These are phyloP conservation scores for Melanomma pulvis-pyrius DNA, from an alignment of 495 filamentous ascomycete species.

Conservation along the genomic window DNA sequence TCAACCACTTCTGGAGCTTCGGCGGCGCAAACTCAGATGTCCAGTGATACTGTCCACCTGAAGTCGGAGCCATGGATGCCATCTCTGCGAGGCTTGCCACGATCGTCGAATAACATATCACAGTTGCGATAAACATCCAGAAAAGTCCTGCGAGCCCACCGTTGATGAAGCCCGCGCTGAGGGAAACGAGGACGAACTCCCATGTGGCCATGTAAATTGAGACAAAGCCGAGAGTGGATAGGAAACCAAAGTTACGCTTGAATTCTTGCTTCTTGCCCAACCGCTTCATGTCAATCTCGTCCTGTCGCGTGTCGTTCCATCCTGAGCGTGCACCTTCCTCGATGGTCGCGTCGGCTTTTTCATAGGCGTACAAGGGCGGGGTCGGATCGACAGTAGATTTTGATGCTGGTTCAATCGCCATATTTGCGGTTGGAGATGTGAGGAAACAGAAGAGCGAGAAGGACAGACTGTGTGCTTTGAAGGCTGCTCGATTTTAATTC, in stretches of 20 bases:
- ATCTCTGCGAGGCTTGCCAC: slow-evolving; percentile 59
- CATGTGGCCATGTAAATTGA: slow-evolving; percentile 43
- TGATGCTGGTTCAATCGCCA: no score
- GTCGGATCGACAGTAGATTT: background rate
- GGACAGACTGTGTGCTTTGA: no score
- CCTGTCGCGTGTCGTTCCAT: slow-evolving; percentile 30
- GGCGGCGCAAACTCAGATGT: slow-evolving; percentile 52
- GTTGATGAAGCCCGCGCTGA: slow-evolving; percentile 54
- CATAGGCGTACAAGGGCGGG: background rate
- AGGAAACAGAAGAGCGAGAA: no score
- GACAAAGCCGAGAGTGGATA: slow-evolving; percentile 43
- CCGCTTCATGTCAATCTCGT: slow-evolving; percentile 42
- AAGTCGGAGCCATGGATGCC: slow-evolving; percentile 58
- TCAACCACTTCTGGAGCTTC: slow-evolving; percentile 50
- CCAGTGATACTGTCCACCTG: slow-evolving; percentile 57
- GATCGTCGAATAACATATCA: slow-evolving; percentile 53
- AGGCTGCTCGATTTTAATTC: no score
- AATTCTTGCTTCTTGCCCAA: slow-evolving; percentile 47
- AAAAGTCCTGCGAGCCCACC: slow-evolving; percentile 61
- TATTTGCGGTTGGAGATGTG: background rate
- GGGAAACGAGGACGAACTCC: slow-evolving; percentile 42
- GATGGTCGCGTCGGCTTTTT: background rate
- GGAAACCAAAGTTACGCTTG: slow-evolving; percentile 40
- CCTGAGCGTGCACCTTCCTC: slow-evolving; percentile 3
- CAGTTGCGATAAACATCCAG: slow-evolving; percentile 57